Conservation (phyloP, 768 basidiomycete species). For the Tricholoma bakamatsutake region DNA sequence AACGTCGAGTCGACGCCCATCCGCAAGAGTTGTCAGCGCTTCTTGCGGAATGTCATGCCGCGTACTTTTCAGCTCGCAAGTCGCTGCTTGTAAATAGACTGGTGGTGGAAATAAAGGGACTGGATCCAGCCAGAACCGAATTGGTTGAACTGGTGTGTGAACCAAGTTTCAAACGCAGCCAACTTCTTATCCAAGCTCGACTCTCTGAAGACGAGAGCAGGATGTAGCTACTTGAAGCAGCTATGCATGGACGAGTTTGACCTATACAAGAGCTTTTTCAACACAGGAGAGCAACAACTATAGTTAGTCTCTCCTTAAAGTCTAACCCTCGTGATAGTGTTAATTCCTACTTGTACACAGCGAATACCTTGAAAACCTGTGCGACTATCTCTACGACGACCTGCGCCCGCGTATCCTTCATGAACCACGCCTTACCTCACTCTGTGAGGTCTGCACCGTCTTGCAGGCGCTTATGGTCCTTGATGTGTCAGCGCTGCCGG, state of each 20-base stretch:
- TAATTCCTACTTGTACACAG: constrained; percentile 32
- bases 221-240: constrained; percentile 90
- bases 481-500: constrained; percentile 46
- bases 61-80: constrained; percentile 76
- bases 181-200: not conserved
- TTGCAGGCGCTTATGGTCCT: constrained; percentile 95
- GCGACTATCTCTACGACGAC: constrained; percentile 93
- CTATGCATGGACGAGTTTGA: constrained; percentile 87
- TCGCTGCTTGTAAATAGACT: constrained; percentile 67
- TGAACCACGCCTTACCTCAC: constrained; percentile 77
- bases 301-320: constrained; percentile 30
- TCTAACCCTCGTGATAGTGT: not conserved
- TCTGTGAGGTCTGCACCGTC: constrained; percentile 95
- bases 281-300: constrained; percentile 66
- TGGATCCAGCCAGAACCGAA: constrained; percentile 76
- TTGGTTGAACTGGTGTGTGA: constrained; percentile 76
- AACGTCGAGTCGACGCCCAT: constrained; percentile 65
- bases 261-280: constrained; percentile 82
- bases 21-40: constrained; percentile 83
- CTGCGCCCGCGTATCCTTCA: constrained; percentile 93
- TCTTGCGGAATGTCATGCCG: constrained; percentile 79
- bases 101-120: constrained; percentile 72
- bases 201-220: constrained; percentile 67
- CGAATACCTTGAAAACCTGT: constrained; percentile 84
- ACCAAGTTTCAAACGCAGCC: too few relatives aligned